Percentiles rank a stretch among this genome's conserved stretches.
These are phyloP conservation scores for Cercospora janseana DNA, from an alignment of 2,329 filamentous ascomycete genomes.

Conservation along the genomic window DNA sequence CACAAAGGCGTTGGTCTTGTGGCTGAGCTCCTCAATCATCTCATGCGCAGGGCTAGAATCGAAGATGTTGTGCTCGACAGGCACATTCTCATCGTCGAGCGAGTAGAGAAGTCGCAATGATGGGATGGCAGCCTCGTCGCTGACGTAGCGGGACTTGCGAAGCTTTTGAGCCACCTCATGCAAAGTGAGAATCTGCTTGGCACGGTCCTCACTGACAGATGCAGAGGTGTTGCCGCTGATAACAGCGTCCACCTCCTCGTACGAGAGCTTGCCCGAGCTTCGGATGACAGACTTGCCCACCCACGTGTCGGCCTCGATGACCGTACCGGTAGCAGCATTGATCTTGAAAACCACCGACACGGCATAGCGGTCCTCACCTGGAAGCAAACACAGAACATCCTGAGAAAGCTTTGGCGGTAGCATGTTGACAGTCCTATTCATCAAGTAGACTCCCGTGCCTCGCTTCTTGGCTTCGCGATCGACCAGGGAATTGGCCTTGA, in stretches of 20 bases:
- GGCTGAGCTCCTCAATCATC: constrained; percentile 89
- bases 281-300: constrained; percentile 91
- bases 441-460: constrained; percentile 89
- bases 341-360: constrained; percentile 93
- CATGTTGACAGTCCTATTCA: constrained; percentile 85
- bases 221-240: constrained; percentile 58
- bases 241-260: constrained; percentile 81
- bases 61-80: constrained; percentile 94
- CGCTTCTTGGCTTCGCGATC: constrained; percentile 98
- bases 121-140: constrained; percentile 73
- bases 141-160: constrained; percentile 77
- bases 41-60: constrained; percentile 86
- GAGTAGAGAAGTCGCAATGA: constrained; percentile 87
- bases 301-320: constrained; percentile 86
- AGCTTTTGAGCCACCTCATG: constrained; percentile 84
- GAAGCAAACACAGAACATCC: constrained; percentile 82
- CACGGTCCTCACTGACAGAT: constrained; percentile 64
- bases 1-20: constrained; percentile 88
- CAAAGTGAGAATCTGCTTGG: constrained; percentile 77
- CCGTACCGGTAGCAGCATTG: constrained; percentile 72
- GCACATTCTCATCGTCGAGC: constrained; percentile 96
- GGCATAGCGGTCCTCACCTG: constrained; percentile 84
- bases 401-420: constrained; percentile 80
- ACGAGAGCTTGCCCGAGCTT: constrained; percentile 80
- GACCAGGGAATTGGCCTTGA: constrained; percentile 92